phyloP scores from a whole-genome alignment of 805 yeast genomes.

The Spathaspora hagerdaliae region DNA sequence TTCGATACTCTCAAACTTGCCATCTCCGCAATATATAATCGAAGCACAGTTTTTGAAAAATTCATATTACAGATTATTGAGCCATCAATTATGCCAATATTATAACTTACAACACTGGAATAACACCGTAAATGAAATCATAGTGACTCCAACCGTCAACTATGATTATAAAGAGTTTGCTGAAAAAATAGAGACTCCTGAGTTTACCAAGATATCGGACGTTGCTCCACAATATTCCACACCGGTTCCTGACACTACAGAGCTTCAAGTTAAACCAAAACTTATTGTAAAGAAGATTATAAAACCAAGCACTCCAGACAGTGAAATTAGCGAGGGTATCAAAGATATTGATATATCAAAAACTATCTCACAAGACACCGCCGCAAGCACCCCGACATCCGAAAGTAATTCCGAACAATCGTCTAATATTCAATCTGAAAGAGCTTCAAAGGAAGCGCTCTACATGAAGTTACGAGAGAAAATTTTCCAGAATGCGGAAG shows the following conservation, averaged over 20 bases:
- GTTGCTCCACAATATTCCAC: slow-evolving; percentile 4
- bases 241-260: neutral
- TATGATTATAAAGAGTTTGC: slow-evolving; percentile 12
- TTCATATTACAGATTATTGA: slow-evolving; percentile 62
- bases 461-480: slow-evolving; percentile 36
- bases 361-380: slow-evolving; percentile 1
- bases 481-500: slow-evolving; percentile 24
- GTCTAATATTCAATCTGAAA: slow-evolving; percentile 22
- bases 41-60: slow-evolving; percentile 44
- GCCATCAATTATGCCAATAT: slow-evolving; percentile 69
- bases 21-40: slow-evolving; percentile 10
- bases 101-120: slow-evolving; percentile 53
- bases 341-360: neutral
- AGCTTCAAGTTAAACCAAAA: slow-evolving; percentile 10
- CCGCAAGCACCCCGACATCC: slow-evolving; percentile 2
- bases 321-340: slow-evolving; percentile 1
- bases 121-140: slow-evolving; percentile 17
- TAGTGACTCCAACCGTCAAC: slow-evolving; percentile 14
- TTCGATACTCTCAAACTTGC: slow-evolving; percentile 7
- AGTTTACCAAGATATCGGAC: slow-evolving; percentile 8
- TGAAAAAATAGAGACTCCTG: neutral
- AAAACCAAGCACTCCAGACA: neutral
- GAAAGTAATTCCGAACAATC: slow-evolving; percentile 8
- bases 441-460: slow-evolving; percentile 31
- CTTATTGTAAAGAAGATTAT: slow-evolving; percentile 11